Conservation (phyloP, 1,284 basidiomycete genomes). For the Bothia castanella region DNA sequence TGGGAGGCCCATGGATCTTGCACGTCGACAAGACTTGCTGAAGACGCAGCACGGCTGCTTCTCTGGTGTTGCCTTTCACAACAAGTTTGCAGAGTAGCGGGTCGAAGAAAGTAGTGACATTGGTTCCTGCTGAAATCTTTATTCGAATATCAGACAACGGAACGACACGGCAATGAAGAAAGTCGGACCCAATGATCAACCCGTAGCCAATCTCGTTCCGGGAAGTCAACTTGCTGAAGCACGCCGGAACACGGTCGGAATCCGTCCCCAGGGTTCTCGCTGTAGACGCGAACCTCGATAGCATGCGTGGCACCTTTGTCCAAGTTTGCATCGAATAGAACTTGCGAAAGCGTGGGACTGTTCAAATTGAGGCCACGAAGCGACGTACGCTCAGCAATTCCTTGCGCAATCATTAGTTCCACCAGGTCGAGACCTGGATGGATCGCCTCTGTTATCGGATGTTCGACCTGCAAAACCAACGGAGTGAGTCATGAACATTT, state of each 20-base stretch:
- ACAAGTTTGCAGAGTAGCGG: conserved; percentile 56
- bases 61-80: conserved; percentile 40
- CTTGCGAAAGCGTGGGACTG: conserved; percentile 20
- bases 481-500: not conserved
- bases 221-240: conserved; percentile 52
- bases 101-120: conserved; percentile 55
- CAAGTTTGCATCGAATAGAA: conserved; percentile 22
- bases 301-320: conserved; percentile 35
- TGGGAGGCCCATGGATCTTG: conserved; percentile 49
- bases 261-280: conserved; percentile 57
- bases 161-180: not conserved
- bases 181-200: conserved; percentile 51
- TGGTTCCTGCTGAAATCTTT: conserved; percentile 52
- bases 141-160: not conserved
- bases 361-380: conserved; percentile 19
- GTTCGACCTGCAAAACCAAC: conserved; percentile 51
- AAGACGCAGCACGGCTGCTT: conserved; percentile 42
- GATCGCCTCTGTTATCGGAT: conserved; percentile 61
- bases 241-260: conserved; percentile 63
- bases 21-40: conserved; percentile 34
- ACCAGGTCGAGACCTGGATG: conserved; percentile 62
- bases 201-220: conserved; percentile 45
- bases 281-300: conserved; percentile 65
- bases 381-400: conserved; percentile 35
- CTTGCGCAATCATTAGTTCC: conserved; percentile 61